A percentile compares a stretch with the other conserved stretches of the same genome.
phyloP scores from a whole-genome alignment of 306 rosid species.

The Corylus avellana region DNA sequence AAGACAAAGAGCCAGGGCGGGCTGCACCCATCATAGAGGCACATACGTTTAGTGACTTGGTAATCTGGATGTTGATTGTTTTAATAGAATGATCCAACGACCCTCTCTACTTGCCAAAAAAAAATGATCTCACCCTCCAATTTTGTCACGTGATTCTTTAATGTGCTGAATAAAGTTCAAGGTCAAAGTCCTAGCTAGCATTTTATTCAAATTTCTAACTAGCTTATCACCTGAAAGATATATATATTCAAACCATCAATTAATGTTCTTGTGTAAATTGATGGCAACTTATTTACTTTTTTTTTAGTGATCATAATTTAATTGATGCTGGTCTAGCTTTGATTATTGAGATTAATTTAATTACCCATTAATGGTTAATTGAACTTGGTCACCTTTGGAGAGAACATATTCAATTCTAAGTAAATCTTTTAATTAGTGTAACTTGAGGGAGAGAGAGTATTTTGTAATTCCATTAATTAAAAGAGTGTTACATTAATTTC shows the following conservation, averaged over 20 bases:
- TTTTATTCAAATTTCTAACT: conserved; percentile 23
- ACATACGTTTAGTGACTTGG: neutral
- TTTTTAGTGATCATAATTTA: neutral
- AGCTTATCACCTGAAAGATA: conserved; percentile 18
- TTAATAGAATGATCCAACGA: neutral
- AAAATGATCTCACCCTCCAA: neutral
- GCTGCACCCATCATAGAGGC: neutral
- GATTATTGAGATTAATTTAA: neutral
- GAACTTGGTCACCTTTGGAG: conserved; percentile 28
- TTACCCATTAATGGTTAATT: neutral
- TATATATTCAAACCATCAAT: neutral
- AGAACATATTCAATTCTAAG: conserved; percentile 7
- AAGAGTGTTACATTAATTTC: neutral
- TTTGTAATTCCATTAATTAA: neutral
- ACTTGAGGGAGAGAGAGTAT: neutral
- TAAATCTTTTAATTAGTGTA: neutral
- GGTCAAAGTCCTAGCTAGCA: conserved; percentile 30
- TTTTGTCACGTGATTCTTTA: conserved; percentile 31
- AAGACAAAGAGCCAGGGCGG: neutral
- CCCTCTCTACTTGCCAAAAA: neutral
- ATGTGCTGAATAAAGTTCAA: conserved; percentile 10
- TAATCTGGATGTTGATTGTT: neutral
- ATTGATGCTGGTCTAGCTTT: conserved; percentile 1
- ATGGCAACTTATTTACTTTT: neutral
- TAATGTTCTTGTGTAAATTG: neutral